Conservation (phyloP, 1,284 basidiomycete genomes). For the Hymenochaete sp. region DNA sequence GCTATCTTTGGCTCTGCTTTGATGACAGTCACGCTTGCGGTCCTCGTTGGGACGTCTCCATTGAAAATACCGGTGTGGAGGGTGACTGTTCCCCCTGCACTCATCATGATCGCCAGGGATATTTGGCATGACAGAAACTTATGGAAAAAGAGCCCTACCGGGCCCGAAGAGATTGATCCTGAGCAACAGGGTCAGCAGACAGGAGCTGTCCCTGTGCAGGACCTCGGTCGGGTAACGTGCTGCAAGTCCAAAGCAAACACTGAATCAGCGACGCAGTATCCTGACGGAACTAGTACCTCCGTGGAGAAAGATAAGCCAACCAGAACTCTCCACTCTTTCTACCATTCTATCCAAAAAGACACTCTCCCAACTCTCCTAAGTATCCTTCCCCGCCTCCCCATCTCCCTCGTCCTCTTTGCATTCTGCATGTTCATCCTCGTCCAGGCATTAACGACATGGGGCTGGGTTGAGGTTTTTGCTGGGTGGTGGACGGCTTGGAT, state of each 20-base stretch:
- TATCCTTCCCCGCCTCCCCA: constrained; percentile 65
- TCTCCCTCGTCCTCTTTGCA: constrained; percentile 83
- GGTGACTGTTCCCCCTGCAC: constrained; percentile 84
- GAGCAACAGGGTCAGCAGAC: not conserved
- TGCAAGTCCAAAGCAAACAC: too few species aligned
- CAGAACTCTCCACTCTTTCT: constrained; percentile 21
- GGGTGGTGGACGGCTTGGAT: constrained; percentile 56
- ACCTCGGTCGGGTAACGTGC: not conserved
- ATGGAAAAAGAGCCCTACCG: not conserved
- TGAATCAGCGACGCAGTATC: not conserved
- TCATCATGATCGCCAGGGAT: constrained; percentile 30
- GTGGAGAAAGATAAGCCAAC: constrained; percentile 17
- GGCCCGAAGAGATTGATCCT: not conserved
- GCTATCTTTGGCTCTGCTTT: constrained; percentile 31
- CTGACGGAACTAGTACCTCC: not conserved
- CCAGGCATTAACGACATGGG: constrained; percentile 72
- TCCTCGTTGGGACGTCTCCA: constrained; percentile 49
- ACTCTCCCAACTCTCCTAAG: constrained; percentile 71
- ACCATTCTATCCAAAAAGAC: constrained; percentile 20
- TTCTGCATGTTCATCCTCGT: constrained; percentile 96
- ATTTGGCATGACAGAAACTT: constrained; percentile 26
- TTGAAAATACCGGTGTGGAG: constrained; percentile 53
- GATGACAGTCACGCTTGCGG: constrained; percentile 43
- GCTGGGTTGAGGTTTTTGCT: constrained; percentile 89
- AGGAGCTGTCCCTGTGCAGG: not conserved